Base-by-base conservation (phyloP, 495 filamentous ascomycete species). In the Penicillium paxilli region DNA sequence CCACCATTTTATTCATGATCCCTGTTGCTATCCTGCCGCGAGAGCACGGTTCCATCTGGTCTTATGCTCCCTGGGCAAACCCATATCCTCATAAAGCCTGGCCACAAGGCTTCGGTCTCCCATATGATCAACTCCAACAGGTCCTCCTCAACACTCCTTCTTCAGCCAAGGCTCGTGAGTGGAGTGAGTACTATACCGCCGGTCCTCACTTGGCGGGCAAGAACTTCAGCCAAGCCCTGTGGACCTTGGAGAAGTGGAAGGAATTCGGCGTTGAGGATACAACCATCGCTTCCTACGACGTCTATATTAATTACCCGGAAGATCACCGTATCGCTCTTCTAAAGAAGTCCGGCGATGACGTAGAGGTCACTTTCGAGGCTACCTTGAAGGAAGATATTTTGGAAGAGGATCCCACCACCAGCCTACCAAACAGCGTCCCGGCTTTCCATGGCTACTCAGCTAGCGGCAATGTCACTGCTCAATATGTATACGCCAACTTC, bases 391-490 rank as follows among this genome's bases (percentile, higher is more conserved):
- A 98, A 69, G 90, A 96, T 69, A 80, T 90, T 3, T 74, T 98
- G n/a, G 79, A 89, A 0, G 85, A 96, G 50, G 95, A 98, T 65
- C 76, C 80, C 5, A 96, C 92, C 0, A 90, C 81, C 20, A 76
- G 84, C 22, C 67, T 91, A 22, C 67, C 80, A 12, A 80, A 94
- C 54, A 81, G 92, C 24, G 82, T 98, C 38, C 92, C 95, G 4
- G 94, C 88, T 3, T 98, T 98, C 72, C 92, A 98, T 69, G 94
- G 94, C 22, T 98, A 97, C 66, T 95, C 90, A 7, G 91, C 91
- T 4, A 89, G 76, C 47, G 94, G 94, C 4, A 96, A 97, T 63
- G 93, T 93, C 48, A 94, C 92, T 0, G 92, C 87, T 12, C 77
- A 75, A 24, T 90, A 83, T 62, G 89, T 96, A 22, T 96, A 87